phyloP scores from a whole-genome alignment of 139 green algal genomes.

The Trebouxia sp. region DNA sequence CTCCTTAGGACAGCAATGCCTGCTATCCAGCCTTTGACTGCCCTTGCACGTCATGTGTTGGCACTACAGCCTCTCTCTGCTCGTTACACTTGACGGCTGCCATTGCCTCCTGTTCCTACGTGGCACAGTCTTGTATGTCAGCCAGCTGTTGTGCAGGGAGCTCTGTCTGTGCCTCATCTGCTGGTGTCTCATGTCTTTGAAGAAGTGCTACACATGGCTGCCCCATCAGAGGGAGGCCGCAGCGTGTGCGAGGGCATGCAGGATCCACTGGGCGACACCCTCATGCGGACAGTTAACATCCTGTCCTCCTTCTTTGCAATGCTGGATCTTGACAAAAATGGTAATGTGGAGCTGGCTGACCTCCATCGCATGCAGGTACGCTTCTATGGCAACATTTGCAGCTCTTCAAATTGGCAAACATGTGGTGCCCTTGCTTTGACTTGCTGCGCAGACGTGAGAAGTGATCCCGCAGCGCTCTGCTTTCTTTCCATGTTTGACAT shows the following conservation, averaged over 20 bases:
- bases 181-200: slow-evolving; percentile 30
- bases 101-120: no score
- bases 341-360: slow-evolving; percentile 27
- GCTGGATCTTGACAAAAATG: slow-evolving; percentile 29
- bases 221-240: slow-evolving; percentile 12
- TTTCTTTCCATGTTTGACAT: no score
- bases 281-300: slow-evolving; percentile 23
- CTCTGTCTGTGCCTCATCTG: slow-evolving; percentile 24
- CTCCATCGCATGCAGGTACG: slow-evolving; percentile 31
- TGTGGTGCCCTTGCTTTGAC: not conserved
- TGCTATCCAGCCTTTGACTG: no score
- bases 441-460: not conserved
- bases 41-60: not conserved
- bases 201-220: slow-evolving; percentile 23
- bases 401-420: no score
- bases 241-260: slow-evolving; percentile 1
- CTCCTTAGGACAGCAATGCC: no score
- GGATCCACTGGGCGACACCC: not conserved
- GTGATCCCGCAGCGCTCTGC: no score
- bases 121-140: no score
- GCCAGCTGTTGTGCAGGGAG: not conserved
- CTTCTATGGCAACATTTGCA: no score
- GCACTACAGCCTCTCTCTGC: no score
- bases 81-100: no score
- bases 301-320: slow-evolving; percentile 23